These are phyloP conservation scores for Sporothrix brasiliensis DNA, from an alignment of 2,329 filamentous ascomycete species.

Conservation along the genomic window DNA sequence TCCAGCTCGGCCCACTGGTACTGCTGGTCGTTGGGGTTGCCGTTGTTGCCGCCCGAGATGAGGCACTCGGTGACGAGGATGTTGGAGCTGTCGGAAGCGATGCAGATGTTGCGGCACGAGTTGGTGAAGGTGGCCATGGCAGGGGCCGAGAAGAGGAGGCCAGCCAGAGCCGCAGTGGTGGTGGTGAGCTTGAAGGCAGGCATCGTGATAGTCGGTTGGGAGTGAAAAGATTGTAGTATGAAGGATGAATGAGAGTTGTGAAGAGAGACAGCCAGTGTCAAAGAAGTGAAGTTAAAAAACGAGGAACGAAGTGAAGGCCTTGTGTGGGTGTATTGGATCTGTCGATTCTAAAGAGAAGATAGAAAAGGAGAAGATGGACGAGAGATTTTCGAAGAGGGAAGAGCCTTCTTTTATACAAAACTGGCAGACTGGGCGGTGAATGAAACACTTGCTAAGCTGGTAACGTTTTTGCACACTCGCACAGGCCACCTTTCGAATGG, in stretches of 20 bases:
- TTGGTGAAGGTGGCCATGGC: background rate
- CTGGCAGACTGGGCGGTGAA: background rate
- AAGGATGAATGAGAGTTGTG: no score
- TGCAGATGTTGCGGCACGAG: background rate
- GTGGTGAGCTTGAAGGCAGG: background rate
- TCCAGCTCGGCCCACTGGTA: conserved; percentile 7
- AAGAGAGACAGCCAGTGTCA: background rate
- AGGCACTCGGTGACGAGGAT: conserved; percentile 1
- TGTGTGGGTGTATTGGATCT: background rate
- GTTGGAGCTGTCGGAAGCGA: background rate
- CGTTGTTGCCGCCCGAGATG: background rate
- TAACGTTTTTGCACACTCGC: background rate
- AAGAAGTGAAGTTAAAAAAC: background rate
- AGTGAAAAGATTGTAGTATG: background rate
- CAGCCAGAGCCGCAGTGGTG: background rate
- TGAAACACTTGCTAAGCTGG: background rate
- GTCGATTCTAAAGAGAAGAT: background rate
- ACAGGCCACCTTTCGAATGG: background rate
- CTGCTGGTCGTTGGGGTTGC: background rate
- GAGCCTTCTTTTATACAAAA: background rate
- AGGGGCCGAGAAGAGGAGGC: background rate
- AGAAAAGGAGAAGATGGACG: background rate
- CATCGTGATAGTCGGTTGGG: background rate
- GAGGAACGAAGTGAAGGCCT: background rate
- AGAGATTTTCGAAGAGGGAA: background rate